A percentile compares a stretch with the other conserved stretches of the same genome.
These are phyloP conservation scores for Phialophora verrucosa DNA, from an alignment of 2,329 filamentous ascomycete species.

Conservation along the genomic window DNA sequence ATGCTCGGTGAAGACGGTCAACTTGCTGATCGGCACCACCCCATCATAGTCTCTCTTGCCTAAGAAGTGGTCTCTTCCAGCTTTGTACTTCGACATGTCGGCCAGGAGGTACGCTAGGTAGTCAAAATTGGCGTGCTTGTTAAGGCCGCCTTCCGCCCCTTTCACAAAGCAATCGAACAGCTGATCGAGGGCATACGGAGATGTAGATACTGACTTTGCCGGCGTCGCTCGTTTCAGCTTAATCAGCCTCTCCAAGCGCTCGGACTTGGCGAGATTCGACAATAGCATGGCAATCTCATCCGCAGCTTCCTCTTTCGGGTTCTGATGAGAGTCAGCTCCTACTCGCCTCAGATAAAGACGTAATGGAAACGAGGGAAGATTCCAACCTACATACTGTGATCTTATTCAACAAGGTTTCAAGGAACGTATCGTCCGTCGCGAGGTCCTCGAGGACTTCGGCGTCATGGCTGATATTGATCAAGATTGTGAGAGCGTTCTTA, in stretches of 20 bases:
- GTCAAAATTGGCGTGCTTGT: constrained; percentile 83
- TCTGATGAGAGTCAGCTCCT: constrained; percentile 38
- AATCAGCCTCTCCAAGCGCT: constrained; percentile 72
- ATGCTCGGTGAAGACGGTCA: constrained; percentile 94
- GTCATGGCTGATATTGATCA: constrained; percentile 82
- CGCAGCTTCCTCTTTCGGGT: constrained; percentile 73
- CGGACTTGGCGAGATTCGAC: constrained; percentile 85
- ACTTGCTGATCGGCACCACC: constrained; percentile 87
- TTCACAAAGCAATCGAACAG: constrained; percentile 96
- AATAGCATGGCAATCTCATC: constrained; percentile 89
- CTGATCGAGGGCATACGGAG: constrained; percentile 80
- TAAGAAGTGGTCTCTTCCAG: constrained; percentile 73
- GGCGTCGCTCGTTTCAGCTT: constrained; percentile 71
- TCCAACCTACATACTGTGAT: constrained; percentile 64
- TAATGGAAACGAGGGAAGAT: not conserved
- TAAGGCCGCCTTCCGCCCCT: constrained; percentile 80
- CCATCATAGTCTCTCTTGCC: constrained; percentile 75
- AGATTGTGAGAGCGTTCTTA: constrained; percentile 80
- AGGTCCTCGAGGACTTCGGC: constrained; percentile 74
- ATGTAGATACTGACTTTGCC: constrained; percentile 46
- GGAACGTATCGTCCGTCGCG: constrained; percentile 77
- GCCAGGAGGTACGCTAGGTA: constrained; percentile 95
- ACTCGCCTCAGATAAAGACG: not conserved
- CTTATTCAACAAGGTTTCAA: constrained; percentile 73
- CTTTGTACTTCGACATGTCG: constrained; percentile 78